Evolutionary conservation across 2,329 filamentous ascomycete genomes (phyloP), one percentile per base, ranked within the genome.

Genomic region (Colletotrichum tanaceti): DNA sequence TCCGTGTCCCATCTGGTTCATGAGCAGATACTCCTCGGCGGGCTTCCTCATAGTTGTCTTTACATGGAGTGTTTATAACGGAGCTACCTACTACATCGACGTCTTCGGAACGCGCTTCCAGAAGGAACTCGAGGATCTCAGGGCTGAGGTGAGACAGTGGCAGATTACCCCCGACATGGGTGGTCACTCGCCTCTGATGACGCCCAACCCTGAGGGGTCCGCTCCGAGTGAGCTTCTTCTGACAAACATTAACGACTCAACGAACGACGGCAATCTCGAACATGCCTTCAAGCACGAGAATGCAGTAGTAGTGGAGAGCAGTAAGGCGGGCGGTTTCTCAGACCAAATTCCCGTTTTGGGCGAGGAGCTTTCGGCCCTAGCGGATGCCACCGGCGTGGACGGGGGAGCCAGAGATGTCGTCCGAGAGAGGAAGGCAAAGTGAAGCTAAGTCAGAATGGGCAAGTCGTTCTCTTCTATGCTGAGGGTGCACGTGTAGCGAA

Each of bases 61-160:
- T 76, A 85, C 89, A 50, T 98, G 94, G 94, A 97, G 93, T 73
- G 91, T 98, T 64, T 97, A 98, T 83, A 99, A 99, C 74, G 96
- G 96, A 39, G 93, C 96, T 20, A 98, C 94, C 0, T 99, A 92
- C 79, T 99, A 99, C 80, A 98, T 99, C 75, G 96, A 99, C 74
- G 93, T 98, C 1, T 99, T 98, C 77, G 96, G 97, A 62, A 97
- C 93, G 75, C 89, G 94, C 2, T 98, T 99, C 84, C 93, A 99
- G 83, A 97, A 95, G 77, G 96, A 99, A 79, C 85, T 99, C 14
- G 94, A 99, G 77, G 87, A 91, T 60, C 87, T 99, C 81, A 94
- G 92, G 80, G 89, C 89, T 63, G 96, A 99, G 76, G 94, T 99
- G 10, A 87, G 90, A 53, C 95, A 93, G 77, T 97, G 93, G 93